A percentile compares a stretch with the other conserved stretches of the same genome.
Evolutionary conservation across 208 protist genomes (phyloP).

Genomic region (Herpetomonas samuelpessoai): DNA sequence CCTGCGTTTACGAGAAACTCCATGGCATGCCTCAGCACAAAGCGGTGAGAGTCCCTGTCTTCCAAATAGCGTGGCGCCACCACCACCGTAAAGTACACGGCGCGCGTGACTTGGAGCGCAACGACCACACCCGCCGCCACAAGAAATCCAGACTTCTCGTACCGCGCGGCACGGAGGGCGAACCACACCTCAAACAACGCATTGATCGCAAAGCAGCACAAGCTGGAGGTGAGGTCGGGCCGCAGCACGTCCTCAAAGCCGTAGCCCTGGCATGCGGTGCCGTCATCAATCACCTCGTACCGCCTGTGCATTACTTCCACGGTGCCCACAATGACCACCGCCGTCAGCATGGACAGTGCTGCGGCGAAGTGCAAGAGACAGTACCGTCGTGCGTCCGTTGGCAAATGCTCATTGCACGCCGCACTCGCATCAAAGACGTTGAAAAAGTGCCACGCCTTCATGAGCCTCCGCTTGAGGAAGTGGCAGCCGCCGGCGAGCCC

Average conservation of each 20-base stretch:
- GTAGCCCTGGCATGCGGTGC: slow-evolving; percentile 37
- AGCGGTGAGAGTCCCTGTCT: not conserved
- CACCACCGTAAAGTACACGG: slow-evolving; percentile 37
- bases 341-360: slow-evolving; percentile 4
- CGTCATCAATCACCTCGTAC: slow-evolving; percentile 18
- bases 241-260: slow-evolving; percentile 23
- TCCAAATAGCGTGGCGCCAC: slow-evolving; percentile 21
- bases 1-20: slow-evolving; percentile 8
- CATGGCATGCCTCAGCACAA: not conserved
- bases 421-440: slow-evolving; percentile 16
- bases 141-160: slow-evolving; percentile 48
- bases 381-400: slow-evolving; percentile 17
- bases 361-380: slow-evolving; percentile 39
- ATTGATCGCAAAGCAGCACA: slow-evolving; percentile 47
- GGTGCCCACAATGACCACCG: slow-evolving; percentile 7
- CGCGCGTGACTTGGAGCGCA: slow-evolving; percentile 33
- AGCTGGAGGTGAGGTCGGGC: slow-evolving; percentile 41
- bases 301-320: slow-evolving; percentile 9
- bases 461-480: slow-evolving; percentile 1
- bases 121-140: slow-evolving; percentile 42
- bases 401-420: slow-evolving; percentile 11
- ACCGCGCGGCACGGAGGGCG: slow-evolving; percentile 48
- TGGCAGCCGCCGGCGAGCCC: not conserved
- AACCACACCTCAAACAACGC: slow-evolving; percentile 30
- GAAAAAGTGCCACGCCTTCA: slow-evolving; percentile 15